phyloP scores from a whole-genome alignment of 148 eudicot genomes.

The Spergularia marina region DNA sequence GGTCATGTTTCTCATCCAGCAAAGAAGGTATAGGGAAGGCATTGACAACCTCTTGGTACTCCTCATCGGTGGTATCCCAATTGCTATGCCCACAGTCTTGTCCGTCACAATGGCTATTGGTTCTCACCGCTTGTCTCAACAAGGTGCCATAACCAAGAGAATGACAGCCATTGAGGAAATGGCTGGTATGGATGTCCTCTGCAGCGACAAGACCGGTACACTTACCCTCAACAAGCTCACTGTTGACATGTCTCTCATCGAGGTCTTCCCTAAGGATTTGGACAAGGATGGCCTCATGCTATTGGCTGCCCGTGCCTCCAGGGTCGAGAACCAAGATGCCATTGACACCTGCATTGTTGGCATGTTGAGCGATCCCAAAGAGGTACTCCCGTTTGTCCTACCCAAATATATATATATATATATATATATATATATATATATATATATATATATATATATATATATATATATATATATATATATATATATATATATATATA shows the following conservation, averaged over 20 bases:
- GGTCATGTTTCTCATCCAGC: slow-evolving; percentile 72
- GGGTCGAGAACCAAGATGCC: slow-evolving; percentile 80
- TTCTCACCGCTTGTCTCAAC: slow-evolving; percentile 66
- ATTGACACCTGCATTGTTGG: slow-evolving; percentile 73
- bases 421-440: too few relatives aligned
- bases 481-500: too few relatives aligned
- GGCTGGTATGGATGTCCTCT: slow-evolving; percentile 93
- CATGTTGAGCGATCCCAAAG: slow-evolving; percentile 67
- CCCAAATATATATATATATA: too few relatives aligned
- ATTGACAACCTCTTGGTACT: slow-evolving; percentile 76
- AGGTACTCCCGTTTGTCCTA: slow-evolving; percentile 32
- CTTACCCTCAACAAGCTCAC: slow-evolving; percentile 81
- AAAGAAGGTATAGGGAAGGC: slow-evolving; percentile 57
- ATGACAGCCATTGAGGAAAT: slow-evolving; percentile 91
- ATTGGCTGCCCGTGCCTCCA: slow-evolving; percentile 70
- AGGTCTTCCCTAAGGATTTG: slow-evolving; percentile 48
- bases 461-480: too few relatives aligned
- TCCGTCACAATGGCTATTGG: slow-evolving; percentile 90
- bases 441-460: too few relatives aligned
- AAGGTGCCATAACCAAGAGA: slow-evolving; percentile 85
- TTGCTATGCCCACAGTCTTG: slow-evolving; percentile 83
- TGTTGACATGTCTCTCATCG: slow-evolving; percentile 60
- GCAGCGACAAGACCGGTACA: slow-evolving; percentile 86
- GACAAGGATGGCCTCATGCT: slow-evolving; percentile 51
- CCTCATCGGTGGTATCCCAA: slow-evolving; percentile 88